These are phyloP conservation scores for Raffaelea albimanens DNA, from an alignment of 2,329 filamentous ascomycete genomes.

Conservation along the genomic window DNA sequence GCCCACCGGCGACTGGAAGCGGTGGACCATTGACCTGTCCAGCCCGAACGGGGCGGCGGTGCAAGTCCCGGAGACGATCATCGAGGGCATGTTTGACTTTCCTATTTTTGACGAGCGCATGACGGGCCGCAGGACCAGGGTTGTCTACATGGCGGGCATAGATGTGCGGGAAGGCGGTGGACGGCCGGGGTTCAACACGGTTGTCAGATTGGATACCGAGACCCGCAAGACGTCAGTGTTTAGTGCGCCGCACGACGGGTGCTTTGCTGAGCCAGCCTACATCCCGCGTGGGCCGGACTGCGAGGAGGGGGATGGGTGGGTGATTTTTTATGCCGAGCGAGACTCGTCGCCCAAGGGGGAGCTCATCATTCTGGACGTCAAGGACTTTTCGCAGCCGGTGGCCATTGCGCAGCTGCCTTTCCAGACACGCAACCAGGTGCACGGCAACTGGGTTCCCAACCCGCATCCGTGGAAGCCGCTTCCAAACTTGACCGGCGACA, in stretches of 20 bases:
- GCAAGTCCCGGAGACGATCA: background rate
- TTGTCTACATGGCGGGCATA: background rate
- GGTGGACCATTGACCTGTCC: slow-evolving; percentile 27
- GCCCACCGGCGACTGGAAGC: slow-evolving; percentile 29
- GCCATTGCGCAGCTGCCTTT: background rate
- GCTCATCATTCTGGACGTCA: background rate
- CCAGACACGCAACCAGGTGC: background rate
- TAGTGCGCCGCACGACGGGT: background rate
- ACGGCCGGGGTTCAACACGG: background rate
- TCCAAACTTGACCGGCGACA: background rate
- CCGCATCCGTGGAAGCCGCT: background rate
- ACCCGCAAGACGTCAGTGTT: background rate
- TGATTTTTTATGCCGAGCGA: background rate
- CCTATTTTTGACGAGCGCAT: background rate
- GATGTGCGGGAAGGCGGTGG: too few relatives aligned
- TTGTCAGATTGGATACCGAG: background rate
- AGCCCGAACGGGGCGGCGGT: slow-evolving; percentile 19
- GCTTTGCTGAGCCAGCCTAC: background rate
- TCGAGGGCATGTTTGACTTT: background rate
- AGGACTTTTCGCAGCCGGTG: background rate
- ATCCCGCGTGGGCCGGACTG: background rate
- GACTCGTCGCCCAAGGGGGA: background rate
- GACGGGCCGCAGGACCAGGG: background rate
- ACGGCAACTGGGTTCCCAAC: background rate
- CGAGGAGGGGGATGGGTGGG: background rate